These are phyloP conservation scores for Brassica balearica DNA, from an alignment of 441 rosid genomes.

Conservation along the genomic window DNA sequence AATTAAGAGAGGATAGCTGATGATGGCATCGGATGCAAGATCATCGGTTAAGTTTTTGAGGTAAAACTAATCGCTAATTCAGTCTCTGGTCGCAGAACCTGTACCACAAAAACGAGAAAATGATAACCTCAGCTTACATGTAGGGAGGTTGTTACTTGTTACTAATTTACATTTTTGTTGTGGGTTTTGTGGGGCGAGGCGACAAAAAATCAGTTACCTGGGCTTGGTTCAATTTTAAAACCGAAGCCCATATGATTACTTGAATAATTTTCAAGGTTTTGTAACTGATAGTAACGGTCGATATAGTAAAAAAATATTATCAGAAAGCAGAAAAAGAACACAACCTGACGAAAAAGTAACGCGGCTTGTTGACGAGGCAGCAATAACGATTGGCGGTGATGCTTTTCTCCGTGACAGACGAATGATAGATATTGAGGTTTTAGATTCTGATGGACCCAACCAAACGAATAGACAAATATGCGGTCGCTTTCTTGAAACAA, in stretches of 20 bases:
- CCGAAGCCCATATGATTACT: not conserved
- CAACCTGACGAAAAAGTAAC: not conserved
- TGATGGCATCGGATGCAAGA: no score
- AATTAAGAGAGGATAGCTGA: no score
- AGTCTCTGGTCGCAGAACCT: no score
- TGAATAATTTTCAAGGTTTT: not conserved
- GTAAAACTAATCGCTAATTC: no score
- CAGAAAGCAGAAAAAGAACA: not conserved
- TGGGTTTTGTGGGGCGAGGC: not conserved
- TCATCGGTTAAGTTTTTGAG: no score
- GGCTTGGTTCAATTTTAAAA: not conserved
- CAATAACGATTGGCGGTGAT: not conserved
- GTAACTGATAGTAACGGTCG: not conserved
- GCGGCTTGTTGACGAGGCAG: conserved; percentile 9
- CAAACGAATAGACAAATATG: conserved; percentile 13
- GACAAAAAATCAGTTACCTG: not conserved
- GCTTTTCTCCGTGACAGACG: not conserved
- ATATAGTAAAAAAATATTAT: no score
- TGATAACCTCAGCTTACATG: not conserved
- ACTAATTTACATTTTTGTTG: not conserved
- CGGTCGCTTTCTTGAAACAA: conserved; percentile 31
- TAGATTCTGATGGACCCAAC: conserved; percentile 36
- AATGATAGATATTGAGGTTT: not conserved
- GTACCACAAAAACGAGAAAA: no score
- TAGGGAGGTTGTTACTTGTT: not conserved